phyloP scores from a whole-genome alignment of 805 yeast species.

The Lipomyces yamadae region DNA sequence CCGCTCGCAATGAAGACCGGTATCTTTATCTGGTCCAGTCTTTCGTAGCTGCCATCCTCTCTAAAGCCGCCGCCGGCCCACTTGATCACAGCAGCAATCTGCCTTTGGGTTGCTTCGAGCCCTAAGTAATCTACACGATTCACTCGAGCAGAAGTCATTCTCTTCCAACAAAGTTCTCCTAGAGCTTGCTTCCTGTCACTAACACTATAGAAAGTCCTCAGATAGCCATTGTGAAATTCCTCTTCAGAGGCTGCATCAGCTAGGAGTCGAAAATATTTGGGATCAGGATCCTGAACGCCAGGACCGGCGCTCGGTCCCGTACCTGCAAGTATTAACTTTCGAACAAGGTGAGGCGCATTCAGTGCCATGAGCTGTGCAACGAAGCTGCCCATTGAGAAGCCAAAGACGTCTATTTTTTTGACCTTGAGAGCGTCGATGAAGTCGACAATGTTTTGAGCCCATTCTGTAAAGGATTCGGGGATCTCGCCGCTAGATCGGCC shows the following conservation, averaged over 20 bases:
- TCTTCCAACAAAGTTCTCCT: neutral
- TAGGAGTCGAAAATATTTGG: neutral
- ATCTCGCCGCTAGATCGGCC: neutral
- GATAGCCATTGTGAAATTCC: neutral
- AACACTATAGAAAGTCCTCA: neutral
- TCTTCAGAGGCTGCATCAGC: neutral
- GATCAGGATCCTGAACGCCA: neutral
- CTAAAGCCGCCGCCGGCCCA: neutral
- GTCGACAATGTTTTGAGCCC: neutral
- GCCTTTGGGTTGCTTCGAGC: neutral
- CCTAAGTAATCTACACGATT: neutral
- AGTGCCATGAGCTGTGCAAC: neutral
- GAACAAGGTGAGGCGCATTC: neutral
- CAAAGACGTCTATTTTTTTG: neutral
- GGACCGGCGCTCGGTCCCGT: neutral
- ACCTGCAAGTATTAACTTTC: neutral
- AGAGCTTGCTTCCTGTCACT: neutral
- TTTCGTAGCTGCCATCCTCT: neutral
- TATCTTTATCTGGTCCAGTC: neutral
- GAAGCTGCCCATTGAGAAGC: neutral
- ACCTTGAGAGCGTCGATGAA: neutral
- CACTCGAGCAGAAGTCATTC: neutral
- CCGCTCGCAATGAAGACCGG: slow-evolving; percentile 1
- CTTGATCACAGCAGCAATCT: neutral
- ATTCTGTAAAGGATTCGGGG: neutral